Evolutionary conservation across 495 filamentous ascomycete genomes (phyloP).

Genomic region (Polyplosphaeria fusca): DNA sequence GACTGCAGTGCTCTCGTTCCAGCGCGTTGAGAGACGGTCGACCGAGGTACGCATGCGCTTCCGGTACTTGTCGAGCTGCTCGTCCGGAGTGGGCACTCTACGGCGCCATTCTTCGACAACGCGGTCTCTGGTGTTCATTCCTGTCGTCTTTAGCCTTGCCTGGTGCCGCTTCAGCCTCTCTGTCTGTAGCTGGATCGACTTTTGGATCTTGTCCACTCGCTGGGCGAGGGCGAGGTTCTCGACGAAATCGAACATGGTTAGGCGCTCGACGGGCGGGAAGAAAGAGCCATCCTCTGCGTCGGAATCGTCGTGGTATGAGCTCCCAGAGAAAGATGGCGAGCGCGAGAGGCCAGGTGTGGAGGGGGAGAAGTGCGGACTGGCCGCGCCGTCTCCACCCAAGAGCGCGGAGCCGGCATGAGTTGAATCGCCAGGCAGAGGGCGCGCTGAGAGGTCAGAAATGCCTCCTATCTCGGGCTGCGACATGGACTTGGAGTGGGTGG

Average conservation of each 20-base stretch:
- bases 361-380: conserved; percentile 27
- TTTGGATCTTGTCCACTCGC: conserved; percentile 83
- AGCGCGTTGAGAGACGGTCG: conserved; percentile 78
- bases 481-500: conserved; percentile 26
- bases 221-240: conserved; percentile 90
- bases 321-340: conserved; percentile 67
- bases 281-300: conserved; percentile 80
- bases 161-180: conserved; percentile 80
- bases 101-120: conserved; percentile 86
- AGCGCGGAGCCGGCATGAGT: conserved; percentile 24
- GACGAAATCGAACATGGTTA: conserved; percentile 87
- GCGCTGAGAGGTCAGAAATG: conserved; percentile 26
- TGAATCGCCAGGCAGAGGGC: conserved; percentile 28
- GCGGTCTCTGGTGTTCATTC: conserved; percentile 59
- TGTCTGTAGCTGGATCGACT: conserved; percentile 70
- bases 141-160: conserved; percentile 64
- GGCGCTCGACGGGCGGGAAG: conserved; percentile 82
- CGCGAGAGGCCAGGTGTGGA: conserved; percentile 61
- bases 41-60: conserved; percentile 81
- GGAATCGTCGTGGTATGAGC: conserved; percentile 43
- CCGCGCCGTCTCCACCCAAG: conserved; percentile 12
- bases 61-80: conserved; percentile 87
- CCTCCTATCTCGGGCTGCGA: conserved; percentile 35
- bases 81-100: conserved; percentile 77
- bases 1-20: conserved; percentile 84